phyloP scores from a whole-genome alignment of 768 basidiomycete genomes.

The Pisolithus albus region DNA sequence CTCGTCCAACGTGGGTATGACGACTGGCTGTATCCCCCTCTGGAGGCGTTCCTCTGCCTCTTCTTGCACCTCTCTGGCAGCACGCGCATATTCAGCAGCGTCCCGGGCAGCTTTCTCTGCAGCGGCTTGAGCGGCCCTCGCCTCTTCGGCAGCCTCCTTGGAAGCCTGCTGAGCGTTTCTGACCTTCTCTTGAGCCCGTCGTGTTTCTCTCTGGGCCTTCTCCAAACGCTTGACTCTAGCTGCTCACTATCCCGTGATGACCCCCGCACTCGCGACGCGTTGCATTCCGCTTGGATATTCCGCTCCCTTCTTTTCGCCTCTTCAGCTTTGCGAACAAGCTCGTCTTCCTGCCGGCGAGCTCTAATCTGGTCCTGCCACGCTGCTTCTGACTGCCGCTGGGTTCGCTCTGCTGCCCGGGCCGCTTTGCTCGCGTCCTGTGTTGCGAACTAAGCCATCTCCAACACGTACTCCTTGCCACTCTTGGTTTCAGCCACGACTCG shows the following conservation, averaged over 20 bases:
- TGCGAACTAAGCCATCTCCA: background rate
- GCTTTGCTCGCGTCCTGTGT: background rate
- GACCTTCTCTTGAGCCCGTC: background rate
- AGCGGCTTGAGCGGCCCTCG: background rate
- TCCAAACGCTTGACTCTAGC: background rate
- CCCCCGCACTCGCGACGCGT: background rate
- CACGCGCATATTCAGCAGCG: background rate
- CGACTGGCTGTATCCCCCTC: constrained; percentile 12
- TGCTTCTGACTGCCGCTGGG: background rate
- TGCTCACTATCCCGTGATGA: too few species aligned
- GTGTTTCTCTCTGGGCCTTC: background rate
- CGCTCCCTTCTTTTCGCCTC: background rate
- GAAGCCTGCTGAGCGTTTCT: background rate
- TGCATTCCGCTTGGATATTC: background rate
- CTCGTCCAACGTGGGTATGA: constrained; percentile 12
- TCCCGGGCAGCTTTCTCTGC: background rate
- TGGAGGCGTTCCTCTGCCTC: constrained; percentile 4
- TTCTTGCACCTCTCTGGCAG: background rate
- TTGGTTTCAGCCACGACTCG: background rate
- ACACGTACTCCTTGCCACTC: background rate
- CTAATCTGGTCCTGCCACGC: background rate
- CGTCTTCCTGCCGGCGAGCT: background rate
- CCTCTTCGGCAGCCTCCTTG: background rate
- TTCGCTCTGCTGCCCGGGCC: background rate
- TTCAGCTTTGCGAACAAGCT: background rate